These are phyloP conservation scores for Rossbeevera mucosa DNA, from an alignment of 768 basidiomycete genomes.

Conservation along the genomic window DNA sequence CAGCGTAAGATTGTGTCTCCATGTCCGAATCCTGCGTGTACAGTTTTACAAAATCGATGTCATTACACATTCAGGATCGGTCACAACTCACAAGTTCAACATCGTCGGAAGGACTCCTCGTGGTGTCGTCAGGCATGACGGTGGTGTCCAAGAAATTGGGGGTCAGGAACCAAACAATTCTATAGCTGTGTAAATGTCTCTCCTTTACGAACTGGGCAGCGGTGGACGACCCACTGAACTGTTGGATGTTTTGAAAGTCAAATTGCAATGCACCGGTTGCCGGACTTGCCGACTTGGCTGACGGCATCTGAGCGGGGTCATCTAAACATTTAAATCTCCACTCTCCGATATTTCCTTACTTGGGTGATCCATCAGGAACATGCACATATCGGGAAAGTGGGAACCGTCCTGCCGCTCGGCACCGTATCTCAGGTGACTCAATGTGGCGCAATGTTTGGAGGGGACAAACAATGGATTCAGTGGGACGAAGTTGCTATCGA, in stretches of 20 bases:
- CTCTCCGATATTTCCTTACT: not conserved
- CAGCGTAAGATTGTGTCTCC: slow-evolving; percentile 51
- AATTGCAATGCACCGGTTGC: not conserved
- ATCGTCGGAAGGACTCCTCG: slow-evolving; percentile 62
- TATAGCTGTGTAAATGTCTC: not conserved
- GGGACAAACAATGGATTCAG: not conserved
- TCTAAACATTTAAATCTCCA: slow-evolving; percentile 2
- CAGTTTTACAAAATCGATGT: slow-evolving; percentile 7
- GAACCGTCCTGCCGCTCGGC: not conserved
- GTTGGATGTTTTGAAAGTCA: slow-evolving; percentile 6
- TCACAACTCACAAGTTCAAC: slow-evolving; percentile 41
- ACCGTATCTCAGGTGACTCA: not conserved
- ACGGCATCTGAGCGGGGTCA: slow-evolving; percentile 11
- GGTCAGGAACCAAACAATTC: slow-evolving; percentile 10
- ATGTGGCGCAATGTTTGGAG: not conserved
- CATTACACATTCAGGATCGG: slow-evolving; percentile 10
- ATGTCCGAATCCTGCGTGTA: slow-evolving; percentile 60
- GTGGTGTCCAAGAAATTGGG: slow-evolving; percentile 28
- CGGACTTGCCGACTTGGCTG: slow-evolving; percentile 15
- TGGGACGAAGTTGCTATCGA: not conserved
- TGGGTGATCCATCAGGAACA: not conserved
- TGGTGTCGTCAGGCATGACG: slow-evolving; percentile 47
- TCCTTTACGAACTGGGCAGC: not conserved
- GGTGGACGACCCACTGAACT: slow-evolving; percentile 1
- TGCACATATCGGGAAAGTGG: not conserved